Conservation (phyloP, 306 rosid genomes). For the Castanospermum australe region DNA sequence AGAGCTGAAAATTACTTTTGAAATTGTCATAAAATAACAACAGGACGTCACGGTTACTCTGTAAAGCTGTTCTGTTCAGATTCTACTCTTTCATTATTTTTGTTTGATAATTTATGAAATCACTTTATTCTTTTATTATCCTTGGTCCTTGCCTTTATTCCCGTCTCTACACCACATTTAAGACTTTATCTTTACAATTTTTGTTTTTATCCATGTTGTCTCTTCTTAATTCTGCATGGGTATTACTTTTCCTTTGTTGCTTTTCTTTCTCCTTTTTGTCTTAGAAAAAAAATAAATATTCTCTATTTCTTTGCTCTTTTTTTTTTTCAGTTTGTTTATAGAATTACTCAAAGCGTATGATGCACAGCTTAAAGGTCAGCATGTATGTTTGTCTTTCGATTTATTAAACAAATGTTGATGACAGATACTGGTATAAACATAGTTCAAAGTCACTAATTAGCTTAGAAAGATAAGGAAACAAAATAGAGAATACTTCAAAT, state of each 20-base stretch:
- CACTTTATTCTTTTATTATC: slow-evolving; percentile 59
- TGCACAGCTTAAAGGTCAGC: neutral
- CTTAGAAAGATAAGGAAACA: neutral
- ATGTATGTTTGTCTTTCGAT: neutral
- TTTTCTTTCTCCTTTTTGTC: slow-evolving; percentile 13
- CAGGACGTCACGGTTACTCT: neutral
- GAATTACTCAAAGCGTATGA: neutral
- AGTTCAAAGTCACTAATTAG: neutral
- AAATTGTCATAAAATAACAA: neutral
- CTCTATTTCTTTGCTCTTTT: neutral
- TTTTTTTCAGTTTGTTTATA: neutral
- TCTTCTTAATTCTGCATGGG: slow-evolving; percentile 28
- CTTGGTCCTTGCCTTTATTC: slow-evolving; percentile 46
- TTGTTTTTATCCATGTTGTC: slow-evolving; percentile 40
- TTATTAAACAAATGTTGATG: neutral
- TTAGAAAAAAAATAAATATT: neutral
- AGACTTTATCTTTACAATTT: slow-evolving; percentile 36
- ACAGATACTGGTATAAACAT: too few species aligned
- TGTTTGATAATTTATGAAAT: neutral
- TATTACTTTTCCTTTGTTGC: slow-evolving; percentile 18
- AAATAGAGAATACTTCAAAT: neutral
- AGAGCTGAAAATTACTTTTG: neutral
- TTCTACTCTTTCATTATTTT: neutral
- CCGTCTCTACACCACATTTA: slow-evolving; percentile 23
- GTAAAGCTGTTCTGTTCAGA: neutral